phyloP scores from a whole-genome alignment of 2,329 filamentous ascomycete species.

The Tolypocladium pustulatum region DNA sequence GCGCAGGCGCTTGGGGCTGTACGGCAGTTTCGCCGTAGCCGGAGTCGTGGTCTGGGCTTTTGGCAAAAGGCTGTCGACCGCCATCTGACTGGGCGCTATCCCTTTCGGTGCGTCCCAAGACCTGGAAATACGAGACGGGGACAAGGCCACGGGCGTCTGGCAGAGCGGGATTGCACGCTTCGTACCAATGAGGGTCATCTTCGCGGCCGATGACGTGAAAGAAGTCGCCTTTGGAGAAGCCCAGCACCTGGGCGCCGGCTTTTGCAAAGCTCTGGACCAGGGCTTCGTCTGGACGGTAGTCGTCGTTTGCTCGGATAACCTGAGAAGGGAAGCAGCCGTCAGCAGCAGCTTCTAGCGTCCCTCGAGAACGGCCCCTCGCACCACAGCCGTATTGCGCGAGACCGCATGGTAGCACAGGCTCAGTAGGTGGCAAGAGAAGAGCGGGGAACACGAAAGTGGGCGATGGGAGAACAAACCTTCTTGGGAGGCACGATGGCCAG shows the following conservation, averaged over 20 bases:
- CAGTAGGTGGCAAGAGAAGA: too few species aligned
- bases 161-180: constrained; percentile 88
- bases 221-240: constrained; percentile 92
- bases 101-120: constrained; percentile 81
- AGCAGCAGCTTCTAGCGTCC: too few species aligned
- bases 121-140: constrained; percentile 88
- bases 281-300: constrained; percentile 66
- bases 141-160: constrained; percentile 84
- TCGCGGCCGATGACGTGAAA: constrained; percentile 96
- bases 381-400: too few species aligned
- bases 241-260: constrained; percentile 65
- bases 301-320: constrained; percentile 95
- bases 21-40: constrained; percentile 50
- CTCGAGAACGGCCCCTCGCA: too few species aligned
- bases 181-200: constrained; percentile 93
- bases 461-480: too few species aligned
- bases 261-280: constrained; percentile 85
- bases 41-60: constrained; percentile 74
- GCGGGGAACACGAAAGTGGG: too few species aligned
- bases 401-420: too few species aligned
- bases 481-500: constrained; percentile 86
- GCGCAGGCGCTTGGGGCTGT: constrained; percentile 11
- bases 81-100: constrained; percentile 68
- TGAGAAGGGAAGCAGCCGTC: too few species aligned
- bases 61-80: constrained; percentile 35